These are phyloP conservation scores for Phytophthora hybrid DNA, from an alignment of 352 stramenopile genomes.

Conservation along the genomic window DNA sequence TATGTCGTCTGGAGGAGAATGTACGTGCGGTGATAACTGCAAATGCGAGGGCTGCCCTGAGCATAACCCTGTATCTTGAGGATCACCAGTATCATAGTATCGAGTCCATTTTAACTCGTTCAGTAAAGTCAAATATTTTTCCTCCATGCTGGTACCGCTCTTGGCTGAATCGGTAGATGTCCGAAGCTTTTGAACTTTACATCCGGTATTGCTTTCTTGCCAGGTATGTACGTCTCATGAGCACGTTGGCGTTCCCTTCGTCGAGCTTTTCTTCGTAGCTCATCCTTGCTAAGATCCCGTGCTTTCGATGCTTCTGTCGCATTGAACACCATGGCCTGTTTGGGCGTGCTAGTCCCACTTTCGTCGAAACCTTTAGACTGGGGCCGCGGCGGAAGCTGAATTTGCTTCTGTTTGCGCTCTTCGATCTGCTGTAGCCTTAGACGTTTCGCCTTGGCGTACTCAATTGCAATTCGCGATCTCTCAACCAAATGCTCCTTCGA, in stretches of 20 bases:
- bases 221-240: slow-evolving; percentile 66
- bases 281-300: slow-evolving; percentile 53
- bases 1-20: slow-evolving; percentile 82
- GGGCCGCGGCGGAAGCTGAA: slow-evolving; percentile 53
- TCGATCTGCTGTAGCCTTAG: slow-evolving; percentile 54
- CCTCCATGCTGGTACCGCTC: slow-evolving; percentile 64
- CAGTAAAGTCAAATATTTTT: slow-evolving; percentile 49
- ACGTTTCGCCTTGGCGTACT: slow-evolving; percentile 64
- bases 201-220: slow-evolving; percentile 52
- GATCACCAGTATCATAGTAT: slow-evolving; percentile 9
- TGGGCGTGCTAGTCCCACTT: slow-evolving; percentile 12
- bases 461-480: slow-evolving; percentile 63
- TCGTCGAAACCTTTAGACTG: slow-evolving; percentile 29
- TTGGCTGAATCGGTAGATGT: slow-evolving; percentile 70
- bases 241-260: slow-evolving; percentile 52
- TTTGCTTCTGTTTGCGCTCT: slow-evolving; percentile 44
- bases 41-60: slow-evolving; percentile 80
- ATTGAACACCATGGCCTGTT: slow-evolving; percentile 39
- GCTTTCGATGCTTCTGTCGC: slow-evolving; percentile 66
- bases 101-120: slow-evolving; percentile 12
- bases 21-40: slow-evolving; percentile 80
- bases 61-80: slow-evolving; percentile 66
- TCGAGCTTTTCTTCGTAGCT: slow-evolving; percentile 50
- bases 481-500: slow-evolving; percentile 56
- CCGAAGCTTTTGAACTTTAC: slow-evolving; percentile 79